A percentile compares a stretch with the other conserved stretches of the same genome.
Conservation (phyloP, 352 stramenopile species). For the Albugo laibachii region DNA sequence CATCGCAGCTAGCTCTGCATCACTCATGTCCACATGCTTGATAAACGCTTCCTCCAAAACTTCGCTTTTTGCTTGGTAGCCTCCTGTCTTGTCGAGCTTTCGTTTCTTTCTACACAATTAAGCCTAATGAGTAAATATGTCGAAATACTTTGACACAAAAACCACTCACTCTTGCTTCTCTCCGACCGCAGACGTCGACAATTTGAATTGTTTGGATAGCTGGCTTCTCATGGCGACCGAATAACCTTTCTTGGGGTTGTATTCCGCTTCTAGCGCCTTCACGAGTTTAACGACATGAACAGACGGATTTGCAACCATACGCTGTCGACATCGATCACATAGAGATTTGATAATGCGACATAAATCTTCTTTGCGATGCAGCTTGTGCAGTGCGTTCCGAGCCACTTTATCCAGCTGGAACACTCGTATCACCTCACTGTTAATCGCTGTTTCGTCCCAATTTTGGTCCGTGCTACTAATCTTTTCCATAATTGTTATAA, state of each 20-base stretch:
- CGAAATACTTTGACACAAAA: not conserved
- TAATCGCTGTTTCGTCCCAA: slow-evolving; percentile 19
- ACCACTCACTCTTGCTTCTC: no score
- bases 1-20: slow-evolving; percentile 58
- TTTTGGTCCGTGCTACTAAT: slow-evolving; percentile 4
- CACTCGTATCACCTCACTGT: slow-evolving; percentile 38
- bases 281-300: slow-evolving; percentile 68
- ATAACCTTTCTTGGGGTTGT: slow-evolving; percentile 64
- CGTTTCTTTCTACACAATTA: slow-evolving; percentile 42
- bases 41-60: no score
- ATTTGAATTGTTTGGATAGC: slow-evolving; percentile 69
- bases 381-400: slow-evolving; percentile 36
- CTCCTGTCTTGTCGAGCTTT: slow-evolving; percentile 24
- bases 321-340: slow-evolving; percentile 50
- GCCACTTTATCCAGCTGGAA: slow-evolving; percentile 73
- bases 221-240: slow-evolving; percentile 74
- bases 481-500: slow-evolving; percentile 29
- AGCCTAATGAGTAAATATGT: slow-evolving; percentile 7
- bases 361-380: slow-evolving; percentile 30
- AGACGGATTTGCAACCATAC: slow-evolving; percentile 68
- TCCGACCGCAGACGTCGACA: slow-evolving; percentile 13
- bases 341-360: slow-evolving; percentile 59
- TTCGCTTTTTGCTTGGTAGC: no score
- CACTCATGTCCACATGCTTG: slow-evolving; percentile 29
- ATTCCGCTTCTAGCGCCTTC: slow-evolving; percentile 42